Evolutionary conservation across 192 early-diverging fungal genomes (phyloP), one percentile per base, ranked within the genome.

Genomic region (Martensiomyces pterosporus): DNA sequence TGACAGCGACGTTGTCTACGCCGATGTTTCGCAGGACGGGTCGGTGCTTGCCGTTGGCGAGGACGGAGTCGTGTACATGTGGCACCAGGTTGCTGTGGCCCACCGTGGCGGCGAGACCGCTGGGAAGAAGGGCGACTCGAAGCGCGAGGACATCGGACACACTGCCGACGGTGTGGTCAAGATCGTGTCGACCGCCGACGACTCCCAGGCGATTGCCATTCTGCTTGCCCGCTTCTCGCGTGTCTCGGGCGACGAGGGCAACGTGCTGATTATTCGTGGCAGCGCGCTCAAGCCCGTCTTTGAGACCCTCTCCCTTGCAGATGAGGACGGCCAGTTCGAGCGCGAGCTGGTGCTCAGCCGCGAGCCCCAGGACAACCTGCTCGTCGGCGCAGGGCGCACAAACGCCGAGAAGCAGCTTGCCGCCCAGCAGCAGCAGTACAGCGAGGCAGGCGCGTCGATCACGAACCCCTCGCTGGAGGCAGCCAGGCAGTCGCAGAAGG

Each of bases 141-240:
- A 27, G 7, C 49, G 52, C 41, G 39, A 33, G 26, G 55, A 37
- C 16, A 39, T 65, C 1, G 69, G 62, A 3, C 51, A 64, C 29
- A 39, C 53, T 17, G 34, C 69, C 13, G 62, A 72, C 41, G 54
- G 57, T n/a, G n/a, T 51, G 3, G 37, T 72, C 19, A 43, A 24
- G 13, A 49, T 75, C 8, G 24, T 42, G 9, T 47, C 54, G 0
- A 13, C 23, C 0, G 32, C 42, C 14, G 40, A 47, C 2, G 4
- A 38, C 2, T 5, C 5, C 22, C 5, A 41, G 16, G n/a, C 36
- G 26, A 33, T 62, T 36, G 25, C 52, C 2, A 27, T 75, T 7
- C 55, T 42, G 23, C 36, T 54, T 3, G 71, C 64, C 23, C 64
- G 71, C 26, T 67, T 75, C 34, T 75, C 59, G 24, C 71, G 55